Conservation (phyloP, 2,329 filamentous ascomycete species). For the Clonostachys byssicola region DNA sequence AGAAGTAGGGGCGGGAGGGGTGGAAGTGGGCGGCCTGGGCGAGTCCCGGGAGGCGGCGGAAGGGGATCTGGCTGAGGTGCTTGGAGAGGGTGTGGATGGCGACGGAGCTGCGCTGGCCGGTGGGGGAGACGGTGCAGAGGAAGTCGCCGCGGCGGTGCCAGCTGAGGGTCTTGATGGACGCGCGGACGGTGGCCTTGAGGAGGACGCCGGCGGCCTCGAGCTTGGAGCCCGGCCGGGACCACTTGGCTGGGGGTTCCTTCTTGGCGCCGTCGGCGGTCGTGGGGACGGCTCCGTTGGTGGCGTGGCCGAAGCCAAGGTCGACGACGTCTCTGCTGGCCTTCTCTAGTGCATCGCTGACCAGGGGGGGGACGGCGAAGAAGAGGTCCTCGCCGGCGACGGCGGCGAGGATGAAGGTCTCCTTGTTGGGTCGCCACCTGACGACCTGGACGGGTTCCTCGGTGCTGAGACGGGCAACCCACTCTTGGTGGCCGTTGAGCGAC, state of each 20-base stretch:
- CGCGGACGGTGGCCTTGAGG: conserved; percentile 74
- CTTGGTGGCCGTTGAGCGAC: conserved; percentile 84
- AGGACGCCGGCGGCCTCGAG: conserved; percentile 77
- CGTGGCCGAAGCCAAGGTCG: conserved; percentile 90
- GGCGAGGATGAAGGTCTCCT: conserved; percentile 75
- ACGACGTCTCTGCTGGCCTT: conserved; percentile 71
- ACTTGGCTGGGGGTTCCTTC: conserved; percentile 76
- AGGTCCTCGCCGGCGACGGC: conserved; percentile 82
- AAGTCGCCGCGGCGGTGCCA: conserved; percentile 97
- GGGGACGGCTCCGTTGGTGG: conserved; percentile 63
- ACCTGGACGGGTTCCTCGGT: conserved; percentile 77
- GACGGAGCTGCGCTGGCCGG: conserved; percentile 73
- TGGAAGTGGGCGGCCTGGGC: conserved; percentile 93
- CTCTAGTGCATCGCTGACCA: conserved; percentile 71
- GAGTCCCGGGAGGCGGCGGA: conserved; percentile 70
- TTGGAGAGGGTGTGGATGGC: conserved; percentile 94
- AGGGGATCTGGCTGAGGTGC: conserved; percentile 91
- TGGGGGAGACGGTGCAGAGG: conserved; percentile 85
- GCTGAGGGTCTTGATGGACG: conserved; percentile 79
- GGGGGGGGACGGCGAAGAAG: conserved; percentile 75
- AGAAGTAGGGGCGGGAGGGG: conserved; percentile 87
- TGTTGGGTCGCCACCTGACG: conserved; percentile 84
- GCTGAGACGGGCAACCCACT: conserved; percentile 79
- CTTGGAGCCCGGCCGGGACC: conserved; percentile 72
- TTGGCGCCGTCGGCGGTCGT: conserved; percentile 48